A percentile compares a stretch with the other conserved stretches of the same genome.
phyloP scores from a whole-genome alignment of 192 early-diverging fungal species.

The Coemansia sp. region DNA sequence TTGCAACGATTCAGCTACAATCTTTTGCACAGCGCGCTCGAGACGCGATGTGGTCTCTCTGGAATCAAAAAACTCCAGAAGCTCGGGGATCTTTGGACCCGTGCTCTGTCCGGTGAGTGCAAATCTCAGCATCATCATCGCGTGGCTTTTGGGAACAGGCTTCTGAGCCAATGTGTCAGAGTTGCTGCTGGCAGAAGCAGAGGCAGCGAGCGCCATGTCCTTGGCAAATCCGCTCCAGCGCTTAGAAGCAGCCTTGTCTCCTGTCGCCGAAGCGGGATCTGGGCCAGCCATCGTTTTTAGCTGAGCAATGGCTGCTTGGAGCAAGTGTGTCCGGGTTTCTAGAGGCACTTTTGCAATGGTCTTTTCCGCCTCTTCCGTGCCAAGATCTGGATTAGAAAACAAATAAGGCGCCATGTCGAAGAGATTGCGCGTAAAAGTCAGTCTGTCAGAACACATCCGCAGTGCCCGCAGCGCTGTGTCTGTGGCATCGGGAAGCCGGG shows the following conservation, averaged over 20 bases:
- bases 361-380: neutral
- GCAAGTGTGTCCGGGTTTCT: constrained; percentile 24
- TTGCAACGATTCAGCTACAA: neutral
- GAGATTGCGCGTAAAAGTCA: constrained; percentile 38
- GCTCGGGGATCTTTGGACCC: constrained; percentile 41
- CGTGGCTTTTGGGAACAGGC: constrained; percentile 35
- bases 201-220: constrained; percentile 42
- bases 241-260: neutral
- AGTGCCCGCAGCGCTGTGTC: constrained; percentile 23
- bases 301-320: neutral
- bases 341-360: constrained; percentile 12
- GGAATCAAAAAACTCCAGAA: constrained; percentile 24
- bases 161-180: neutral
- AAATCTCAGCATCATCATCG: constrained; percentile 68
- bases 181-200: constrained; percentile 7
- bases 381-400: constrained; percentile 36
- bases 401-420: constrained; percentile 29
- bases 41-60: constrained; percentile 8
- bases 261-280: too few species aligned
- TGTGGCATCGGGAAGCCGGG: neutral
- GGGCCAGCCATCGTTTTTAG: neutral
- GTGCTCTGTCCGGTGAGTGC: constrained; percentile 60
- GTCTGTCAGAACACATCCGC: constrained; percentile 26
- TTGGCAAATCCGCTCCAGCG: constrained; percentile 33
- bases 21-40: neutral